Evolutionary conservation across 352 stramenopile species (phyloP).

Genomic region (Stramenopiles sp.): DNA sequence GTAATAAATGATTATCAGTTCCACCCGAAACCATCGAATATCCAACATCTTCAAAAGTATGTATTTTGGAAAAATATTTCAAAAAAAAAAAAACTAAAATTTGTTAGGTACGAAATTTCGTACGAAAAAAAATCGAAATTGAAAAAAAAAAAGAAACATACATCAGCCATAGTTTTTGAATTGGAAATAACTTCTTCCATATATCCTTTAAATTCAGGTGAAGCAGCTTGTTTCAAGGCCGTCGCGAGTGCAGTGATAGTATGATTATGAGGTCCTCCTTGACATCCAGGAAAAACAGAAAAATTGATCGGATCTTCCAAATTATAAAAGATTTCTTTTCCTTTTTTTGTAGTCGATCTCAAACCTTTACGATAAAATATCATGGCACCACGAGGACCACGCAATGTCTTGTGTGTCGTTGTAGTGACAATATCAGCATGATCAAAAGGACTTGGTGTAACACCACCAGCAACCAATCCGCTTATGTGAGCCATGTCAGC

Average conservation of each 20-base stretch:
- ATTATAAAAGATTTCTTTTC: conserved; percentile 64
- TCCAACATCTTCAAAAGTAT: conserved; percentile 44
- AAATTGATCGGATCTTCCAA: conserved; percentile 95
- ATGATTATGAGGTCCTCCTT: conserved; percentile 97
- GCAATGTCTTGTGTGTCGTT: conserved; percentile 95
- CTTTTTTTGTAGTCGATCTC: conserved; percentile 70
- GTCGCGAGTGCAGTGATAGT: conserved; percentile 93
- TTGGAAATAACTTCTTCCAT: conserved; percentile 65
- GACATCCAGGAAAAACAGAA: conserved; percentile 72
- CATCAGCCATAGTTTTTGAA: too few species aligned
- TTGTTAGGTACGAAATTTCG: too few species aligned
- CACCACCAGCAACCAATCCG: conserved; percentile 66
- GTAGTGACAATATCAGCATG: conserved; percentile 94
- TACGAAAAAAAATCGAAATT: too few species aligned
- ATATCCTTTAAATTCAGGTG: conserved; percentile 81
- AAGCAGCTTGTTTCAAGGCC: conserved; percentile 69
- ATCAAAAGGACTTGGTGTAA: conserved; percentile 84
- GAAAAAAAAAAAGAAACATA: too few species aligned
- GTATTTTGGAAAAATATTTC: conserved; percentile 34
- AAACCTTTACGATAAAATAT: conserved; percentile 96
- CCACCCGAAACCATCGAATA: conserved; percentile 85
- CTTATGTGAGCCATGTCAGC: conserved; percentile 98
- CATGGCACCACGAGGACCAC: conserved; percentile 88
- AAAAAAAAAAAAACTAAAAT: too few species aligned
- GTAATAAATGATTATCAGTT: conserved; percentile 18